Percentiles rank a stretch among this genome's conserved stretches.
Evolutionary conservation across 176 grass and related monocot genomes (phyloP).

Genomic region (Pontederia paniculata): DNA sequence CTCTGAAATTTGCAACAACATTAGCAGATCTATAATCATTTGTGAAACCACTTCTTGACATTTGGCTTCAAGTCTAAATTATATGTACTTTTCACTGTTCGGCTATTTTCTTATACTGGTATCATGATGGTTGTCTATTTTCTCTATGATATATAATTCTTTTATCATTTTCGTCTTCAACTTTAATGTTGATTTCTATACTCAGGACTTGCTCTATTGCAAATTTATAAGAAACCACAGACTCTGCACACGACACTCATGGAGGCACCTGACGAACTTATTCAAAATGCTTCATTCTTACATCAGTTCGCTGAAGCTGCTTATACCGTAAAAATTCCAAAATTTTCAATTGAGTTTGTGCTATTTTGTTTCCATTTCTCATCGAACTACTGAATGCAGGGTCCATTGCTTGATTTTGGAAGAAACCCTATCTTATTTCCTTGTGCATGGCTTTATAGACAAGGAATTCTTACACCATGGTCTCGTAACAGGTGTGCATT

Average conservation of each 20-base stretch:
- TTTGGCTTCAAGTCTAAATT: no score
- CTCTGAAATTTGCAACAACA: no score
- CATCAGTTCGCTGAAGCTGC: constrained; percentile 92
- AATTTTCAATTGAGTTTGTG: constrained; percentile 17
- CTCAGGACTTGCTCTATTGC: constrained; percentile 84
- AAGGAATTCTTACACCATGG: constrained; percentile 91
- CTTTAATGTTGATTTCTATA: constrained; percentile 6
- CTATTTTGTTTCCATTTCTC: constrained; percentile 16
- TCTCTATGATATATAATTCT: neutral
- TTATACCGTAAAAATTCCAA: constrained; percentile 52
- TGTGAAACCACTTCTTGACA: no score
- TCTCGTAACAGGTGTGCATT: constrained; percentile 43
- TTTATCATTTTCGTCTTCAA: constrained; percentile 9
- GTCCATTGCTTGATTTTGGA: constrained; percentile 91
- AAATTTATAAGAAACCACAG: constrained; percentile 46
- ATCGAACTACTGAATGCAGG: constrained; percentile 38
- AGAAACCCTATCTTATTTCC: constrained; percentile 97
- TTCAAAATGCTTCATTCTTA: constrained; percentile 58
- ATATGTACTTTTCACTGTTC: no score
- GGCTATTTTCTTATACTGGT: no score
- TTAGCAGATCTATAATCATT: no score
- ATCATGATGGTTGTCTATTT: no score
- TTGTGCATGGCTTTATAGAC: constrained; percentile 92
- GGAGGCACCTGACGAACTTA: constrained; percentile 55
- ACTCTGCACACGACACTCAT: constrained; percentile 37